Evolutionary conservation across 768 basidiomycete species (phyloP).

Genomic region (Pleurotus pulmonarius): DNA sequence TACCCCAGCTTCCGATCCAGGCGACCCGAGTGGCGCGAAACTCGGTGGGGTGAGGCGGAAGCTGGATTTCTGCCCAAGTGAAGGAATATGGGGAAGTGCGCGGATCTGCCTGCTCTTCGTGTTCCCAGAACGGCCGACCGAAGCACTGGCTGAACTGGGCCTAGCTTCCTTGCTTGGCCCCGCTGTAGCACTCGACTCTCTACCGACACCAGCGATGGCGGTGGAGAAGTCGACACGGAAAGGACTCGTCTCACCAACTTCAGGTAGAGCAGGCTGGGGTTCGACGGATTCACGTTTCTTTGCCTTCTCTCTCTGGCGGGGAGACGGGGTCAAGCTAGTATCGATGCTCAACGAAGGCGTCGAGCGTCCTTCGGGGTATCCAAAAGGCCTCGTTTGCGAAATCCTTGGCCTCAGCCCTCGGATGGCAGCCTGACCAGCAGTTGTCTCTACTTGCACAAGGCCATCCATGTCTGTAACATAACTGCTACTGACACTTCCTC

Average conservation of each 20-base stretch:
- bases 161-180: not conserved
- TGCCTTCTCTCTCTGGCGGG: not conserved
- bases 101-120: not conserved
- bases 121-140: not conserved
- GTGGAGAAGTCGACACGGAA: constrained; percentile 39
- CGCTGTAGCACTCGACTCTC: constrained; percentile 9
- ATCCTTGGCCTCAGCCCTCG: constrained; percentile 20
- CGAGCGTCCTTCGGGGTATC: not conserved
- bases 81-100: constrained; percentile 3
- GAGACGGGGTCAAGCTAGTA: not conserved
- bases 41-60: constrained; percentile 7
- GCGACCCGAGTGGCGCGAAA: constrained; percentile 5
- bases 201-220: constrained; percentile 13
- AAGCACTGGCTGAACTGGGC: not conserved
- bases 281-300: constrained; percentile 6
- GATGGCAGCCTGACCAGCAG: constrained; percentile 13
- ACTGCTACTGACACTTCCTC: constrained; percentile 17
- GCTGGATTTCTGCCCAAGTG: not conserved
- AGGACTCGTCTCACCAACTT: constrained; percentile 39
- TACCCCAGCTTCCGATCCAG: constrained; percentile 4
- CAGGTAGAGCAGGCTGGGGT: constrained; percentile 22
- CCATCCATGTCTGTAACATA: constrained; percentile 16
- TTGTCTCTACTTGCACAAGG: constrained; percentile 17
- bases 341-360: constrained; percentile 2
- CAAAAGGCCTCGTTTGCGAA: constrained; percentile 7